Conservation (phyloP, 352 stramenopile genomes). For the Globisporangium orthogonon region DNA sequence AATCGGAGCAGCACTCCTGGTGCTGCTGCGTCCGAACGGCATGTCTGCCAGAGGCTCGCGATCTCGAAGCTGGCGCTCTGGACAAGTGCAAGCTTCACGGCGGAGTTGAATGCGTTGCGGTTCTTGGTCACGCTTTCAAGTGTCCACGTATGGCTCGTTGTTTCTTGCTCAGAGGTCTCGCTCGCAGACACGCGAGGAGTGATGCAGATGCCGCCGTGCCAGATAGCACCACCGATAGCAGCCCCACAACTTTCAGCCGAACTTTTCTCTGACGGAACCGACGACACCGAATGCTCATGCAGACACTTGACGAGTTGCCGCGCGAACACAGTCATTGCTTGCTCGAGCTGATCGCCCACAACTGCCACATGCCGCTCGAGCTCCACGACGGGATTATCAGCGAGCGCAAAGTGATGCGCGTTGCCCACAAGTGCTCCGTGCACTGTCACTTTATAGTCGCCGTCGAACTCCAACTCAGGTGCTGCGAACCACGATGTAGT, state of each 20-base stretch:
- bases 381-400: slow-evolving; percentile 10
- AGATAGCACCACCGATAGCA: slow-evolving; percentile 1
- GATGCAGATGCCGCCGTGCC: slow-evolving; percentile 16
- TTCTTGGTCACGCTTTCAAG: slow-evolving; percentile 21
- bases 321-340: slow-evolving; percentile 40
- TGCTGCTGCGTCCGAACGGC: neutral
- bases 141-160: slow-evolving; percentile 9
- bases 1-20: slow-evolving; percentile 7
- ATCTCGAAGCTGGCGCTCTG: slow-evolving; percentile 21
- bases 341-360: slow-evolving; percentile 27
- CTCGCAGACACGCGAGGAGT: neutral
- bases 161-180: neutral
- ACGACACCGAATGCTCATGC: slow-evolving; percentile 16
- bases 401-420: slow-evolving; percentile 10
- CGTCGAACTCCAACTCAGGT: slow-evolving; percentile 9
- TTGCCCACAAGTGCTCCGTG: slow-evolving; percentile 22
- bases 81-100: slow-evolving; percentile 42
- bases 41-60: slow-evolving; percentile 13
- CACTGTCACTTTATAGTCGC: slow-evolving; percentile 16
- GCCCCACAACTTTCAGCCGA: neutral
- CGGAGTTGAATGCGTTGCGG: slow-evolving; percentile 31
- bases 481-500: slow-evolving; percentile 4
- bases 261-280: neutral
- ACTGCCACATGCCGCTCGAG: slow-evolving; percentile 37
- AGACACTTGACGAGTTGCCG: slow-evolving; percentile 37